These are phyloP conservation scores for Pleurotus citrinopileatus DNA, from an alignment of 768 basidiomycete species.

Conservation along the genomic window DNA sequence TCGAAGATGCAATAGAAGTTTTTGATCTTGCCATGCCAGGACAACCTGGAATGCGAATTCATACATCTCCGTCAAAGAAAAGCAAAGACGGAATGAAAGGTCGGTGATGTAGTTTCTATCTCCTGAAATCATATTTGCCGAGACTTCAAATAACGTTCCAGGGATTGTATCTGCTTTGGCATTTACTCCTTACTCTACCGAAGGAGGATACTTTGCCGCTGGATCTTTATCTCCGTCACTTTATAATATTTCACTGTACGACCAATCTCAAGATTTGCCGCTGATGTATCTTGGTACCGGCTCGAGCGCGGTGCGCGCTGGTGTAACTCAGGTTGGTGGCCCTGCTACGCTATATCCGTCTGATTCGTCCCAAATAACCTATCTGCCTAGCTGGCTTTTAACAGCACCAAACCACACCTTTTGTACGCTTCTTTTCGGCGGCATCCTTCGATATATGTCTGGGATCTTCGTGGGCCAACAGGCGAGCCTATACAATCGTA, in stretches of 20 bases:
- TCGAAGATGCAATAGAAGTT: slow-evolving; percentile 27
- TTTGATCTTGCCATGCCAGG: slow-evolving; percentile 75
- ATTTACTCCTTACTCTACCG: slow-evolving; percentile 52
- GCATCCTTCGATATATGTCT: slow-evolving; percentile 58
- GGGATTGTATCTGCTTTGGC: slow-evolving; percentile 86
- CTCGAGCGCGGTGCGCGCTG: slow-evolving; percentile 26
- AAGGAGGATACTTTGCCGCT: slow-evolving; percentile 72
- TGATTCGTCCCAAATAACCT: background rate
- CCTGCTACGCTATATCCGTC: background rate
- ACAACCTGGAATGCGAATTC: slow-evolving; percentile 58
- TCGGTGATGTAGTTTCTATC: too few species aligned
- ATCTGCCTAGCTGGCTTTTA: slow-evolving; percentile 63
- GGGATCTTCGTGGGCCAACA: slow-evolving; percentile 72
- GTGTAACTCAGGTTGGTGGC: slow-evolving; percentile 51
- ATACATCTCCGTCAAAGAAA: slow-evolving; percentile 71
- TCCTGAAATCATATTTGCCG: too few species aligned
- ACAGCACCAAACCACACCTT: slow-evolving; percentile 65
- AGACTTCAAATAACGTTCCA: slow-evolving; percentile 27
- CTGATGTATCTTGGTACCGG: slow-evolving; percentile 65
- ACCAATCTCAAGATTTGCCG: slow-evolving; percentile 53
- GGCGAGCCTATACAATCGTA: slow-evolving; percentile 39
- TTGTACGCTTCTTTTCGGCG: slow-evolving; percentile 81
- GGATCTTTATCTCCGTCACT: slow-evolving; percentile 62
- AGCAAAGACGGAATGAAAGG: slow-evolving; percentile 89
- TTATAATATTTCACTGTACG: slow-evolving; percentile 65